Evolutionary conservation across 2,329 filamentous ascomycete genomes (phyloP).

Genomic region (Alternaria tenuissima): DNA sequence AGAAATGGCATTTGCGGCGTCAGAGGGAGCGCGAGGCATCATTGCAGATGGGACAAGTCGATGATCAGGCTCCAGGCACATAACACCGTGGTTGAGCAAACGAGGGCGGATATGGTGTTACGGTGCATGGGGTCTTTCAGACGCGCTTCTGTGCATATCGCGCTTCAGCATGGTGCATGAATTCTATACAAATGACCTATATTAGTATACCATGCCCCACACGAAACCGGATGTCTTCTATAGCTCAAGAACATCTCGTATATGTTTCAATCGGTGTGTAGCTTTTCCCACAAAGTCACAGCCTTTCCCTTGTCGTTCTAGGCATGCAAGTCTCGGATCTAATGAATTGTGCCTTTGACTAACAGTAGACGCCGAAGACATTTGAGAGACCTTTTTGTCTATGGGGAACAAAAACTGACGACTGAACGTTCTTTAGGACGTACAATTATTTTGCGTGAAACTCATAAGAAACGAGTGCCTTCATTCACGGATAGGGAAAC

Average conservation of each 20-base stretch:
- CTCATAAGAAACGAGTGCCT: not conserved
- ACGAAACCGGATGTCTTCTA: not conserved
- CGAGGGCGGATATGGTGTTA: not conserved
- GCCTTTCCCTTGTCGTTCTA: not conserved
- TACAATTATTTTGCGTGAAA: not conserved
- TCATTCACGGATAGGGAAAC: not conserved
- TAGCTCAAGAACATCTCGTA: not conserved
- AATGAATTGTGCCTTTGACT: not conserved
- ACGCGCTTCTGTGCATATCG: not conserved
- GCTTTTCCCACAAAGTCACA: not conserved
- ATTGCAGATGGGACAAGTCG: not conserved
- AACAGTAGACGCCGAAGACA: not conserved
- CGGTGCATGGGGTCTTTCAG: not conserved
- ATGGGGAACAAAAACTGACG: not conserved
- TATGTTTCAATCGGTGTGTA: not conserved
- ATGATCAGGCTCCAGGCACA: not conserved
- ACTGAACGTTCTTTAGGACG: not conserved
- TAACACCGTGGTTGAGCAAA: not conserved
- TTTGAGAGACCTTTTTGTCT: not conserved
- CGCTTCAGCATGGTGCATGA: not conserved
- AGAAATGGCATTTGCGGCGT: slow-evolving; percentile 6
- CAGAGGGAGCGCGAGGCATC: slow-evolving; percentile 2
- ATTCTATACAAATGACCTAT: not conserved
- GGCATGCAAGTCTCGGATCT: not conserved
- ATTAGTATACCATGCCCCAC: not conserved